These are phyloP conservation scores for Phascolomyces articulosus DNA, from an alignment of 371 early-diverging fungal species.

Conservation along the genomic window DNA sequence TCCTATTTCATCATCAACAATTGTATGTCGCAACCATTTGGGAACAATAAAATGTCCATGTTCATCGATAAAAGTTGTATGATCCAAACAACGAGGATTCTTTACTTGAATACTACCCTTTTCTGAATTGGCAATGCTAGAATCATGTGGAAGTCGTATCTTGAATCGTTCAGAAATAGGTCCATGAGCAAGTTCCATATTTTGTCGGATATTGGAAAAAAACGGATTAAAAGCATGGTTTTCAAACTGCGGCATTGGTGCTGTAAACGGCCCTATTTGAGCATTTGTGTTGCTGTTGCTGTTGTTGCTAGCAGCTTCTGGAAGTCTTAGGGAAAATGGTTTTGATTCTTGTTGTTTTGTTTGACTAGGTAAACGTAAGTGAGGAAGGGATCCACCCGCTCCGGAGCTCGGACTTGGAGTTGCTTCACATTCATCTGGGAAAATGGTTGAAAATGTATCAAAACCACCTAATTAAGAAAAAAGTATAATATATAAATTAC, in stretches of 20 bases:
- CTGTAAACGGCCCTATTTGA: constrained; percentile 33
- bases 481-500: no score
- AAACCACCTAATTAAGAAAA: neutral
- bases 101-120: neutral
- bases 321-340: constrained; percentile 25
- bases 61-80: constrained; percentile 23
- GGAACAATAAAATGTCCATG: constrained; percentile 25
- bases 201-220: constrained; percentile 41
- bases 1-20: constrained; percentile 29
- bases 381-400: neutral
- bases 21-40: constrained; percentile 31
- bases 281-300: constrained; percentile 17
- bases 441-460: neutral
- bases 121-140: neutral
- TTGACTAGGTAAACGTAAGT: neutral
- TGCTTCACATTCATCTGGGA: neutral
- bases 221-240: constrained; percentile 43
- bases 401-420: neutral
- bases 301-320: constrained; percentile 29
- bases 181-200: constrained; percentile 30
- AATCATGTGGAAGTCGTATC: constrained; percentile 19
- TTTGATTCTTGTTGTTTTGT: constrained; percentile 18
- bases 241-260: constrained; percentile 44
- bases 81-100: constrained; percentile 22
- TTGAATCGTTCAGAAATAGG: constrained; percentile 32